Evolutionary conservation across 345 rosid genomes (phyloP), one percentile per base, ranked within the genome.

Genomic region (Capsella bursapastoris): DNA sequence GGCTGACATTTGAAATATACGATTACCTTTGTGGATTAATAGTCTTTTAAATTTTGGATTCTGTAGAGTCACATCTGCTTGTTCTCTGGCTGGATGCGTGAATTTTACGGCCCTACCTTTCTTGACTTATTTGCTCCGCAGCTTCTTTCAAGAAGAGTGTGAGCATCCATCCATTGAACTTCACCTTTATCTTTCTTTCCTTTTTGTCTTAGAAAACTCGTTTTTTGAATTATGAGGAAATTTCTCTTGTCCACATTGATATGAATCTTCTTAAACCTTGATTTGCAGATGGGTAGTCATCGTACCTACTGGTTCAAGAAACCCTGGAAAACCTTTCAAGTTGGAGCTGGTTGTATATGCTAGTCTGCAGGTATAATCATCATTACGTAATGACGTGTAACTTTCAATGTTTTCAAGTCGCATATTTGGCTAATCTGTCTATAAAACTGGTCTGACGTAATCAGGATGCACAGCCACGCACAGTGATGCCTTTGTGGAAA

Each of bases 51-150:
- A 6, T 38, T n/a, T 25, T 48, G 52, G 65, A 43, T 66, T 49
- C 12, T 86, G 71, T 82, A 96, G 98, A 77, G 57, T 68, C 91
- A 90, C 45, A 82, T 90, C 68, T 89, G 89, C 80, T 84, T 92
- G 57, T 96, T 92, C 84, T 86, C 98, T 77, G 99, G 97, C 16
- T 92, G 92, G 96, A 48, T 92, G 96, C 88, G 96, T 67, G 99
- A 96, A 70, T 87, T 88, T 74, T 85, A 88, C 66, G 98, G 98
- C 35, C 91, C 89, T 6, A 88, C 93, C 52, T 83, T 96, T 81
- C 91, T 96, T 37, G 97, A 96, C 78, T 77, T 84, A 52, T 59
- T 96, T 74, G 92, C 88, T 66, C 98, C 96, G 72, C 97, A 85
- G 72, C 81, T 92, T 74, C 73, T 92, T 73, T 90, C 97, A 16